Percentiles rank a stretch among this genome's conserved stretches.
Conservation (phyloP, 2,329 filamentous ascomycete species). For the Calcarisporium arbuscula region DNA sequence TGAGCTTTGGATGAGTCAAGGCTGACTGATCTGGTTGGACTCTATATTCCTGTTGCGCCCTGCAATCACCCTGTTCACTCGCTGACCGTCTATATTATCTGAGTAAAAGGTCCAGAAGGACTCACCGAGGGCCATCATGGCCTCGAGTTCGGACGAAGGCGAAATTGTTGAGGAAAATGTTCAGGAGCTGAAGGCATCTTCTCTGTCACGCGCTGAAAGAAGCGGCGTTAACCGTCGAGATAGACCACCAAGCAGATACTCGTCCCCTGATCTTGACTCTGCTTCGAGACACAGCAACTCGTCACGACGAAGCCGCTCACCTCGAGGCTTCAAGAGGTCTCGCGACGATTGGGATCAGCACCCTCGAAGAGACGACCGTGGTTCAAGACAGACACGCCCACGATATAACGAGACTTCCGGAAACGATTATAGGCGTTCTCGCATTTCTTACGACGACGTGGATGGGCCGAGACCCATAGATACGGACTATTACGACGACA, state of each 20-base stretch:
- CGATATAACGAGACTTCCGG: slow-evolving; percentile 54
- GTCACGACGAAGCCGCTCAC: slow-evolving; percentile 49
- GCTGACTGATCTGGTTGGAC: slow-evolving; percentile 37
- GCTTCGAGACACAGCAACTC: slow-evolving; percentile 35
- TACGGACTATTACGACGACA: slow-evolving; percentile 40
- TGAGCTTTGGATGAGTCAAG: slow-evolving; percentile 29
- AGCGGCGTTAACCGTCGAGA: slow-evolving; percentile 85
- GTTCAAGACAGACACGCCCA: slow-evolving; percentile 54
- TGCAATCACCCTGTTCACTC: slow-evolving; percentile 19
- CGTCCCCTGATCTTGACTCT: slow-evolving; percentile 49
- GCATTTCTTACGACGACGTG: slow-evolving; percentile 49
- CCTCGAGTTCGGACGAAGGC: slow-evolving; percentile 72
- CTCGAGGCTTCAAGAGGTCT: slow-evolving; percentile 60
- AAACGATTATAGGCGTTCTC: slow-evolving; percentile 41
- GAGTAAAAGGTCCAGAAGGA: slow-evolving; percentile 16
- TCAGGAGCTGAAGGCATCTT: slow-evolving; percentile 74
- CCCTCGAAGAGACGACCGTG: slow-evolving; percentile 44
- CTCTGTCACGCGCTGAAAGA: slow-evolving; percentile 68
- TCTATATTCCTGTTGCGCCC: slow-evolving; percentile 28
- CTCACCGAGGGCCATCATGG: slow-evolving; percentile 21
- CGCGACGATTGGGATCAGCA: slow-evolving; percentile 55
- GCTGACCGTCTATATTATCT: slow-evolving; percentile 26
- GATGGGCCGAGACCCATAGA: slow-evolving; percentile 42
- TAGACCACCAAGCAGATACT: slow-evolving; percentile 65
- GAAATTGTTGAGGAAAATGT: slow-evolving; percentile 73